These are phyloP conservation scores for Pisolithus tinctorius DNA, from an alignment of 768 basidiomycete species.

Conservation along the genomic window DNA sequence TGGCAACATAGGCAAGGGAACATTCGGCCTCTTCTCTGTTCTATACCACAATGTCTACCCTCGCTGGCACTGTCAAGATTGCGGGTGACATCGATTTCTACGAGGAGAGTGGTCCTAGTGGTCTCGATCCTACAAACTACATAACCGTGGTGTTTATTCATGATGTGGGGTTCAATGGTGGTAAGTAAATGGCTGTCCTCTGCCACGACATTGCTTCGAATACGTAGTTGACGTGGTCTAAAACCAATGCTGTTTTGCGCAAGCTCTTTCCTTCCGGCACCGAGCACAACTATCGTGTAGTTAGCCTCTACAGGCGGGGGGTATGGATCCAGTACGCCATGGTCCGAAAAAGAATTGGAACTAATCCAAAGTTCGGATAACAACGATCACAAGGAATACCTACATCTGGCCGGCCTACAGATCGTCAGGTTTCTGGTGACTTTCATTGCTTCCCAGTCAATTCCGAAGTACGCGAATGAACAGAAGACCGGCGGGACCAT, in stretches of 20 bases:
- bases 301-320: constrained; percentile 6
- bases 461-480: not conserved
- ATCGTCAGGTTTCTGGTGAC: not conserved
- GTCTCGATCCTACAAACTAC: not conserved
- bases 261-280: constrained; percentile 3
- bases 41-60: not conserved
- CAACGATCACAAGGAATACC: not conserved
- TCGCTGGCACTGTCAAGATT: not conserved
- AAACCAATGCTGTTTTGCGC: not conserved
- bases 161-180: not conserved
- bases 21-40: no score
- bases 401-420: not conserved
- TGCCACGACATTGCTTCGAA: not conserved
- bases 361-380: not conserved
- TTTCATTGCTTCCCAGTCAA: not conserved
- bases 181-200: not conserved
- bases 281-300: not conserved
- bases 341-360: not conserved
- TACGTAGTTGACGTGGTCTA: not conserved
- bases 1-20: no score
- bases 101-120: not conserved
- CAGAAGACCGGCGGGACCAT: not conserved
- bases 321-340: constrained; percentile 1
- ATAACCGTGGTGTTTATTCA: constrained; percentile 1
- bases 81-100: not conserved